Evolutionary conservation across 2,329 filamentous ascomycete genomes (phyloP), one percentile per base, ranked within the genome.

Genomic region (Talaromyces verruculosus): DNA sequence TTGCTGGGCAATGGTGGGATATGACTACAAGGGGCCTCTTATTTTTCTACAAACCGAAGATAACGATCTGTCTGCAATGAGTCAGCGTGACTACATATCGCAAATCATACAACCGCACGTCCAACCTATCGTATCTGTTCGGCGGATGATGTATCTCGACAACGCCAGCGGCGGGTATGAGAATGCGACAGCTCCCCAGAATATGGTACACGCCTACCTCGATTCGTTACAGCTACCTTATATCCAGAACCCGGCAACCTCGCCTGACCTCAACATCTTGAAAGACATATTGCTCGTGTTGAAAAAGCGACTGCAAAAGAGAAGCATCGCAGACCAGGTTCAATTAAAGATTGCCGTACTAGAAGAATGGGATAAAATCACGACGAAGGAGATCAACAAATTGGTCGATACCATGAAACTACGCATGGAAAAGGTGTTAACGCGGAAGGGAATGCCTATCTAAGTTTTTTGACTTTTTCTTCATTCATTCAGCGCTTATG

Each of bases 1-100:
- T 51, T 68, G 67, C 61, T 68, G 67, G 67, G 64, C 64, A 8
- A 68, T 68, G 67, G 64, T 68, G 35, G 64, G 67, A 30, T 68
- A 66, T 37, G 64, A 68, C 28, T 68, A 68, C 64, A 68, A 68
- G 61, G 63, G 64, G 8, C 67, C 67, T 37, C 65, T 68, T 13
- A 51, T 68, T 28, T 68, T 68, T 10, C 61, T 64, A 13, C 49
- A 53, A n/a, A 55, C 49, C 39, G 60, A 63, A 41, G 64, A 62
- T 13, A 60, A 30, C 28, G 64, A 65, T 15, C 39, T 61, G 13
- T 47, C 63, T 2, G 47, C 49, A 11, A 61, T 68, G 45, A 66
- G 64, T 58, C 67, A 66, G 43, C 64, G 47, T 25, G 67, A 68
- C 11, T 68, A 62, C 22, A 66, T 68, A 33, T 57, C 67, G 1